A percentile compares a stretch with the other conserved stretches of the same genome.
phyloP scores from a whole-genome alignment of 495 filamentous ascomycete species.

The Neurospora discreta region DNA sequence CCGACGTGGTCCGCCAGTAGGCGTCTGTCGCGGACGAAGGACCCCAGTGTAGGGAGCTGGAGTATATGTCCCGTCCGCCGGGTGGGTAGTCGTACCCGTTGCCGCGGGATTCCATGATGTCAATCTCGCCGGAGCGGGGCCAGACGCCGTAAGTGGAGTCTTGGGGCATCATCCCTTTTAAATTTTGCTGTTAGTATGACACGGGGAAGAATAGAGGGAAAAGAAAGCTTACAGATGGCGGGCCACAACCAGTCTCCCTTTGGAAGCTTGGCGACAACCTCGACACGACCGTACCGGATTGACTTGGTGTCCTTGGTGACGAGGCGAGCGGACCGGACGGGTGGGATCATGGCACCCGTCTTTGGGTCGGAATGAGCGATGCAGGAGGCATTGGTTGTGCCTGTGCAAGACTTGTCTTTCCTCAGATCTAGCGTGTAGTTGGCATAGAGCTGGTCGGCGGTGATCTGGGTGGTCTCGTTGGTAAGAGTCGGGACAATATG shows the following conservation, averaged over 20 bases:
- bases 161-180: slow-evolving; percentile 28
- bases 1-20: slow-evolving; percentile 14
- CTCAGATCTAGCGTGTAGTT: slow-evolving; percentile 27
- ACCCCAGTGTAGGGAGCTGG: slow-evolving; percentile 21
- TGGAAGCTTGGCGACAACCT: slow-evolving; percentile 33
- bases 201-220: not conserved
- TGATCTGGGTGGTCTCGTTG: slow-evolving; percentile 25
- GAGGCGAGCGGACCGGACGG: slow-evolving; percentile 29
- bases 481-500: slow-evolving; percentile 38
- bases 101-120: slow-evolving; percentile 20
- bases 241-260: slow-evolving; percentile 35
- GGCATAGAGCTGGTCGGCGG: slow-evolving; percentile 16
- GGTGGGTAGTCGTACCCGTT: slow-evolving; percentile 5
- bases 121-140: slow-evolving; percentile 25
- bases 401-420: slow-evolving; percentile 24
- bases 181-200: not conserved
- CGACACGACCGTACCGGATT: slow-evolving; percentile 31
- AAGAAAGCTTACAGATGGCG: slow-evolving; percentile 20
- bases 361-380: slow-evolving; percentile 24
- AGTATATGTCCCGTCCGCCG: slow-evolving; percentile 10
- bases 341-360: slow-evolving; percentile 26
- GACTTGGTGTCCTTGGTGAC: slow-evolving; percentile 29
- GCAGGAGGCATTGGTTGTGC: slow-evolving; percentile 14
- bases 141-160: slow-evolving; percentile 22
- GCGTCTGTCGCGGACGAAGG: slow-evolving; percentile 8